Percentiles rank a stretch among this genome's conserved stretches.
phyloP scores from a whole-genome alignment of 2,329 filamentous ascomycete genomes.

The Parastagonospora avenae region DNA sequence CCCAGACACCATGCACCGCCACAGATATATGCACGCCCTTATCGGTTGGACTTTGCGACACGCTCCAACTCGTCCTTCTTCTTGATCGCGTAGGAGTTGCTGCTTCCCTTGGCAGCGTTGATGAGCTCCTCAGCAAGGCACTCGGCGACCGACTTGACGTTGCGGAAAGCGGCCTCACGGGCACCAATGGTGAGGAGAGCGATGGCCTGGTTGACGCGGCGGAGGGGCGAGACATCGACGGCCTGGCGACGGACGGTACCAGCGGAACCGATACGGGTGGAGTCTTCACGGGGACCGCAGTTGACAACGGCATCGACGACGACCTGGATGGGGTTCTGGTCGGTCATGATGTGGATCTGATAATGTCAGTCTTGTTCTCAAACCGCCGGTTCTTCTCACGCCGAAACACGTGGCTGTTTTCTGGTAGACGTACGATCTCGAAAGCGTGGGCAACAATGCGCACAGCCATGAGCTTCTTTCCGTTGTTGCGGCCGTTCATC shows the following conservation, averaged over 20 bases:
- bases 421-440: constrained; percentile 83
- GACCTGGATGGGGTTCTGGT: constrained; percentile 99
- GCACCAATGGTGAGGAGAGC: constrained; percentile 98
- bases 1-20: constrained; percentile 37
- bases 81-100: constrained; percentile 99
- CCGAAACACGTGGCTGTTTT: not conserved
- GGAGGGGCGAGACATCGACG: constrained; percentile 99
- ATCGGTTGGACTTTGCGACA: constrained; percentile 99
- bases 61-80: constrained; percentile 99
- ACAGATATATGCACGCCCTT: constrained; percentile 59
- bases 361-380: constrained; percentile 16
- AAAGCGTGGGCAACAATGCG: constrained; percentile 98
- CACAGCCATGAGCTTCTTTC: constrained; percentile 99
- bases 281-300: constrained; percentile 99
- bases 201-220: constrained; percentile 99
- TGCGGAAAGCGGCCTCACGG: constrained; percentile 98
- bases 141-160: constrained; percentile 99
- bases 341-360: constrained; percentile 99
- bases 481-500: constrained; percentile 99
- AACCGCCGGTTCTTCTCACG: not conserved
- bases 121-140: constrained; percentile 99
- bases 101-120: constrained; percentile 99
- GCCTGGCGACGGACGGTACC: constrained; percentile 99
- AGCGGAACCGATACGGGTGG: constrained; percentile 97
- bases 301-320: constrained; percentile 99